Evolutionary conservation across 768 basidiomycete genomes (phyloP).

Genomic region (Asterophora parasitica): DNA sequence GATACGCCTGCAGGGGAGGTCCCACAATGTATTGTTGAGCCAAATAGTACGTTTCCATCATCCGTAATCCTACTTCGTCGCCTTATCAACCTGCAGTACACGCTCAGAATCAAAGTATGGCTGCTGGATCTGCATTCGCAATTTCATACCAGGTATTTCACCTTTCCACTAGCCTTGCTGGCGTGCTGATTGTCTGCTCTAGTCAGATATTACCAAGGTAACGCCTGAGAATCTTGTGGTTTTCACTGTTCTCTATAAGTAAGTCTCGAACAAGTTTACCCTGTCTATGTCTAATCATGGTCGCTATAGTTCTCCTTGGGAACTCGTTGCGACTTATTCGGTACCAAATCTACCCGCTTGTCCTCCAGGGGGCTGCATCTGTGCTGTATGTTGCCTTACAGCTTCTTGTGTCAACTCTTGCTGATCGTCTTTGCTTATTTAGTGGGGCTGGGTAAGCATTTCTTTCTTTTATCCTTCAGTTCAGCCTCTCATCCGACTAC

Average conservation of each 20-base stretch:
- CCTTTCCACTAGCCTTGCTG: background rate
- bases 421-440: background rate
- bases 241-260: constrained; percentile 47
- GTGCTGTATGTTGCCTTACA: constrained; percentile 34
- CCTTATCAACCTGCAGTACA: constrained; percentile 34
- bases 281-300: background rate
- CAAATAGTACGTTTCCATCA: constrained; percentile 37
- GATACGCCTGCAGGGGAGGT: constrained; percentile 26
- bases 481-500: background rate
- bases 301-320: constrained; percentile 43
- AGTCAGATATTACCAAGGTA: constrained; percentile 44
- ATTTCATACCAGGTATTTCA: constrained; percentile 43
- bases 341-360: constrained; percentile 48
- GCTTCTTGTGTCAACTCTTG: background rate
- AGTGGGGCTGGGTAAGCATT: constrained; percentile 8
- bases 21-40: constrained; percentile 38
- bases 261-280: constrained; percentile 9
- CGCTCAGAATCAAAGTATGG: constrained; percentile 44
- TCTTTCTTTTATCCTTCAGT: constrained; percentile 4
- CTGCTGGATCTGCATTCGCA: constrained; percentile 52
- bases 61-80: background rate
- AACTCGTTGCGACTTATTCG: constrained; percentile 38
- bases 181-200: background rate
- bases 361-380: constrained; percentile 46
- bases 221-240: constrained; percentile 46